These are phyloP conservation scores for Mycena pura DNA, from an alignment of 768 basidiomycete species.

Conservation along the genomic window DNA sequence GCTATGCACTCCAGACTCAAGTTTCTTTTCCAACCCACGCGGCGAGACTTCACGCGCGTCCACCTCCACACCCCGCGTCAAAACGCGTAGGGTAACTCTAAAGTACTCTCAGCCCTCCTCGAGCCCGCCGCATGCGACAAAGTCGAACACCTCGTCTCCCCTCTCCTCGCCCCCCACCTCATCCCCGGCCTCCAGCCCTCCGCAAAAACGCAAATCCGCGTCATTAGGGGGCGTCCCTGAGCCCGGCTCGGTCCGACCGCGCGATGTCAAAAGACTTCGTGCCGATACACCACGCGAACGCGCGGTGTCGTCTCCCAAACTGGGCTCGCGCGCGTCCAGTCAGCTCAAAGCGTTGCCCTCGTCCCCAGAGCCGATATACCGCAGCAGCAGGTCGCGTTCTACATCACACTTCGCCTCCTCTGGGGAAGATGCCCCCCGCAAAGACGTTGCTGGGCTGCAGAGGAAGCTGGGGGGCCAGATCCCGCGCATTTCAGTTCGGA, in stretches of 20 bases:
- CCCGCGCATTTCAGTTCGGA: conserved; percentile 66
- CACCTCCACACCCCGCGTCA: background rate
- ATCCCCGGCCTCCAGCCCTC: conserved; percentile 19
- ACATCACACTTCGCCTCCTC: conserved; percentile 56
- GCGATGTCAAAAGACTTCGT: conserved; percentile 49
- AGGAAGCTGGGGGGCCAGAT: conserved; percentile 60
- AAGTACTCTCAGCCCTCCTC: conserved; percentile 4
- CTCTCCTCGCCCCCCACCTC: conserved; percentile 34
- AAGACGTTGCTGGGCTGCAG: conserved; percentile 56
- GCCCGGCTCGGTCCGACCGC: conserved; percentile 35
- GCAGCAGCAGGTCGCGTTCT: conserved; percentile 69
- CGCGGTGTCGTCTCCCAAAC: conserved; percentile 43
- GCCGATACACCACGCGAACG: conserved; percentile 41
- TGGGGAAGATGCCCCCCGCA: conserved; percentile 43
- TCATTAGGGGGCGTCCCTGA: conserved; percentile 22
- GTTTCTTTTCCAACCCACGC: background rate
- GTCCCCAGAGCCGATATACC: conserved; percentile 63
- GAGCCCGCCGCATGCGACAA: conserved; percentile 14
- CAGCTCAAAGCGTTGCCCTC: conserved; percentile 47
- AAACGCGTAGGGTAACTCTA: no score
- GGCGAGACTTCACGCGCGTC: background rate
- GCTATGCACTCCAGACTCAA: background rate
- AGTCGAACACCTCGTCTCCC: conserved; percentile 33
- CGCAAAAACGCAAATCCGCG: conserved; percentile 44
- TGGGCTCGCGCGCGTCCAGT: conserved; percentile 52